phyloP scores from a whole-genome alignment of 2,329 filamentous ascomycete genomes.

The Diaporthe longicolla region DNA sequence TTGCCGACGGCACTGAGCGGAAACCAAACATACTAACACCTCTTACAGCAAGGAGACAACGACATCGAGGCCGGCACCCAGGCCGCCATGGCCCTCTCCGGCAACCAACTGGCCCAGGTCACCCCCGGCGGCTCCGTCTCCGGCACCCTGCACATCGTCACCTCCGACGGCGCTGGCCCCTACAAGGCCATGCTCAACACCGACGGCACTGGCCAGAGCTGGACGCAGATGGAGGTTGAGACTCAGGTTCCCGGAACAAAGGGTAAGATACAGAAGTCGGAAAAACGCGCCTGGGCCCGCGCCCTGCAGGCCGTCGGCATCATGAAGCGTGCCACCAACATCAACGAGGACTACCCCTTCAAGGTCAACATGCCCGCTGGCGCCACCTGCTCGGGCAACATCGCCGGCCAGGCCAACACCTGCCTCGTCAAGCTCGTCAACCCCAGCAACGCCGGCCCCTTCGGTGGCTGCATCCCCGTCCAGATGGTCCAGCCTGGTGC shows the following conservation, averaged over 20 bases:
- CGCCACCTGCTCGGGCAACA: conserved; percentile 47
- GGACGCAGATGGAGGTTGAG: conserved; percentile 48
- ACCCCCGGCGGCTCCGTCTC: conserved; percentile 52
- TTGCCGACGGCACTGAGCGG: no score
- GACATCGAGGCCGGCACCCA: conserved; percentile 50
- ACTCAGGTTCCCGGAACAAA: conserved; percentile 55
- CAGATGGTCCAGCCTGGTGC: conserved; percentile 38
- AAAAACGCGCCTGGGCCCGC: conserved; percentile 43
- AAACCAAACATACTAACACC: background rate
- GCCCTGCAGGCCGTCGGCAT: conserved; percentile 40
- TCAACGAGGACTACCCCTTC: conserved; percentile 47
- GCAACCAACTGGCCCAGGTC: conserved; percentile 57
- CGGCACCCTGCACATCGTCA: conserved; percentile 57
- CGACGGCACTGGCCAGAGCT: conserved; percentile 54
- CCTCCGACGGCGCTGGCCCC: conserved; percentile 58
- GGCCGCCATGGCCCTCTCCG: conserved; percentile 53
- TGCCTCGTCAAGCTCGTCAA: conserved; percentile 51
- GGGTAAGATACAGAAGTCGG: conserved; percentile 52
- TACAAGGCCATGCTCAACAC: conserved; percentile 56
- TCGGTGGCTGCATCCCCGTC: conserved; percentile 43
- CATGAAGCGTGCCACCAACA: conserved; percentile 44
- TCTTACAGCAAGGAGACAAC: conserved; percentile 51
- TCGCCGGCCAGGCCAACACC: conserved; percentile 46
- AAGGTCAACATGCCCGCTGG: conserved; percentile 48
- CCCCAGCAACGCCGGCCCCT: conserved; percentile 43